These are phyloP conservation scores for Keithomyces neogunnii DNA, from an alignment of 2,329 filamentous ascomycete species.

Conservation along the genomic window DNA sequence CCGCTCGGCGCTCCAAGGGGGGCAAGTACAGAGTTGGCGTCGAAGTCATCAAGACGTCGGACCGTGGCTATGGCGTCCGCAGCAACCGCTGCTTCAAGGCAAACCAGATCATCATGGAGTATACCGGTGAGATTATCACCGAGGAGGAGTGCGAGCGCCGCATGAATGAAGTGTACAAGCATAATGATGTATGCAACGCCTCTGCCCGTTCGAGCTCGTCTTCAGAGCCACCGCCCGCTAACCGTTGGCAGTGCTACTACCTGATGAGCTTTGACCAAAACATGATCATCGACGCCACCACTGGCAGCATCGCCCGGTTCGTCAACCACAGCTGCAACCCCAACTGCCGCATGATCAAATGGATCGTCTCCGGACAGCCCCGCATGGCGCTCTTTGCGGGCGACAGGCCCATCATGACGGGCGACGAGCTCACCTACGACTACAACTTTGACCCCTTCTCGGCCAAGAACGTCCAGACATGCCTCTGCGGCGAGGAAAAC, in stretches of 20 bases:
- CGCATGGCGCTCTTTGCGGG: constrained; percentile 96
- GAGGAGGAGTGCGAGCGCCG: constrained; percentile 86
- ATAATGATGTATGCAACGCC: constrained; percentile 65
- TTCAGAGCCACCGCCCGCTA: too few species aligned
- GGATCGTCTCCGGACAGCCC: constrained; percentile 88
- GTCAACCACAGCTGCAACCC: constrained; percentile 97
- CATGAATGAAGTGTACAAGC: constrained; percentile 89
- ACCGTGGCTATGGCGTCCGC: constrained; percentile 85
- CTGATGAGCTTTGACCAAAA: constrained; percentile 98
- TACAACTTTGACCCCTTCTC: constrained; percentile 66
- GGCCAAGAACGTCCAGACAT: constrained; percentile 59
- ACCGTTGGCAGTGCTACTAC: constrained; percentile 70
- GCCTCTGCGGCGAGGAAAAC: constrained; percentile 54
- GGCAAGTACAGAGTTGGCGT: constrained; percentile 89
- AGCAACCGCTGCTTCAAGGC: constrained; percentile 81
- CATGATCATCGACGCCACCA: constrained; percentile 96
- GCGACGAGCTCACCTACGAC: constrained; percentile 94
- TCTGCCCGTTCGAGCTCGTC: not conserved
- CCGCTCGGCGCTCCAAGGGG: constrained; percentile 64
- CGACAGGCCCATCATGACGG: constrained; percentile 81
- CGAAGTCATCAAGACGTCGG: constrained; percentile 83
- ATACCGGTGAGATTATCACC: constrained; percentile 95
- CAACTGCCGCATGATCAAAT: constrained; percentile 97
- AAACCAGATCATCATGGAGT: constrained; percentile 96
- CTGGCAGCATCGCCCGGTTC: constrained; percentile 91